These are phyloP conservation scores for Corymbia maculata DNA, from an alignment of 345 rosid species.

Conservation along the genomic window DNA sequence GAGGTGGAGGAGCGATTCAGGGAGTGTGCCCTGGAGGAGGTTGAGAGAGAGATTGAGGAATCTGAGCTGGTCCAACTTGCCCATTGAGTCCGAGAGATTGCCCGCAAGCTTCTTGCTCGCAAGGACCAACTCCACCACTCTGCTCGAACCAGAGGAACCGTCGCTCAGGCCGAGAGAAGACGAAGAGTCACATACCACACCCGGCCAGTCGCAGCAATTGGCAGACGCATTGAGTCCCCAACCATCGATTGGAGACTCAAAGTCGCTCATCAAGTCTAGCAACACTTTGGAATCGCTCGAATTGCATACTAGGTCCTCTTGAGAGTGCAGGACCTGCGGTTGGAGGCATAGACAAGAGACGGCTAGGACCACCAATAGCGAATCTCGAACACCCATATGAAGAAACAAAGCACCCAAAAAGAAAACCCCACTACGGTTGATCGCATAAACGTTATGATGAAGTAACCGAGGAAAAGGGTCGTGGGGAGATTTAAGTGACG, in stretches of 20 bases:
- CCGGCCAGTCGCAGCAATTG: background rate
- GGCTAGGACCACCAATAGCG: constrained; percentile 13
- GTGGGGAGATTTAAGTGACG: background rate
- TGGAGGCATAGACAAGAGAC: constrained; percentile 17
- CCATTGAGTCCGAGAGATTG: background rate
- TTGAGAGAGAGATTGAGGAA: constrained; percentile 3
- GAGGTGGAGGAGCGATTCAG: background rate
- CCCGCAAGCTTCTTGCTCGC: background rate
- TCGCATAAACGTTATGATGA: background rate
- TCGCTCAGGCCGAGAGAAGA: background rate
- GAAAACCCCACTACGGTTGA: background rate
- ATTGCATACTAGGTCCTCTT: constrained; percentile 28
- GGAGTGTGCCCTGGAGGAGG: background rate
- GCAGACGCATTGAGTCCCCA: background rate
- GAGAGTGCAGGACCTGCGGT: constrained; percentile 16
- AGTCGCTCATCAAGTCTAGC: constrained; percentile 22
- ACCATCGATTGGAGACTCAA: constrained; percentile 15
- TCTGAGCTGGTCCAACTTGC: background rate
- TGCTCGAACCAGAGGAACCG: background rate
- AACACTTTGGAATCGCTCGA: constrained; percentile 33
- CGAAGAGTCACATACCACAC: background rate
- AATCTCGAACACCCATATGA: constrained; percentile 35
- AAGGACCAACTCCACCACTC: background rate
- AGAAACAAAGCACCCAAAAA: background rate
- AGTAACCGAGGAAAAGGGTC: background rate